A percentile compares a stretch with the other conserved stretches of the same genome.
phyloP scores from a whole-genome alignment of 2,329 filamentous ascomycete species.

The Malbranchea zuffiana region DNA sequence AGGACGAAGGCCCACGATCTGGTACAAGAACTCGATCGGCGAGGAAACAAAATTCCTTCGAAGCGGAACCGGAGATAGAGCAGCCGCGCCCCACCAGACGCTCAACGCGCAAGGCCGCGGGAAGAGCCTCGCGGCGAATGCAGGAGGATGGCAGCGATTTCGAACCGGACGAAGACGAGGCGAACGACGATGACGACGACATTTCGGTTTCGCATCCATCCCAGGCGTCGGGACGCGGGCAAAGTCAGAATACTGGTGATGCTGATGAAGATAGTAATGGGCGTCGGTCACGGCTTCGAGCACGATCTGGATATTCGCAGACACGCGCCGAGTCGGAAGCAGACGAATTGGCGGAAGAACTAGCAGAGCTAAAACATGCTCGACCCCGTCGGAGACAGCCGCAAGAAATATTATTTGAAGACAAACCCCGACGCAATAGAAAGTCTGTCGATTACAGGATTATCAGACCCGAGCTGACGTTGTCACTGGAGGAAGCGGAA shows the following conservation, averaged over 20 bases:
- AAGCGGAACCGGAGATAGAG: slow-evolving; percentile 24
- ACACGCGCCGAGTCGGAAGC: slow-evolving; percentile 41
- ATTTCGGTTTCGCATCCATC: slow-evolving; percentile 42
- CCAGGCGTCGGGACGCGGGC: slow-evolving; percentile 34
- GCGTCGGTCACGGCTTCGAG: slow-evolving; percentile 43
- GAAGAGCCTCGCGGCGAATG: slow-evolving; percentile 35
- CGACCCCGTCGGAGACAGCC: slow-evolving; percentile 31
- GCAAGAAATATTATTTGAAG: slow-evolving; percentile 29
- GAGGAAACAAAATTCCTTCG: slow-evolving; percentile 19
- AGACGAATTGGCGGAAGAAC: slow-evolving; percentile 49
- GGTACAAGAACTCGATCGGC: slow-evolving; percentile 27
- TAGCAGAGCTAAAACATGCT: slow-evolving; percentile 36
- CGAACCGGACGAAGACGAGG: slow-evolving; percentile 44
- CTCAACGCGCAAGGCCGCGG: slow-evolving; percentile 31
- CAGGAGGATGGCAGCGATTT: slow-evolving; percentile 53
- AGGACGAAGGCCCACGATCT: slow-evolving; percentile 44
- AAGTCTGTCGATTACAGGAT: slow-evolving; percentile 79
- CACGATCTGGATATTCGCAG: slow-evolving; percentile 37
- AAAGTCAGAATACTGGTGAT: slow-evolving; percentile 33
- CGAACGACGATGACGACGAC: slow-evolving; percentile 44
- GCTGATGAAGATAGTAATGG: slow-evolving; percentile 38
- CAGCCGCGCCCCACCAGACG: slow-evolving; percentile 26
- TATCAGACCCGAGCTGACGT: slow-evolving; percentile 58
- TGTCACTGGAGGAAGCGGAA: slow-evolving; percentile 64
- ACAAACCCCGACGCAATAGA: slow-evolving; percentile 43